Conservation (phyloP, 352 stramenopile genomes). For the Pilasporangium apinafurcum region DNA sequence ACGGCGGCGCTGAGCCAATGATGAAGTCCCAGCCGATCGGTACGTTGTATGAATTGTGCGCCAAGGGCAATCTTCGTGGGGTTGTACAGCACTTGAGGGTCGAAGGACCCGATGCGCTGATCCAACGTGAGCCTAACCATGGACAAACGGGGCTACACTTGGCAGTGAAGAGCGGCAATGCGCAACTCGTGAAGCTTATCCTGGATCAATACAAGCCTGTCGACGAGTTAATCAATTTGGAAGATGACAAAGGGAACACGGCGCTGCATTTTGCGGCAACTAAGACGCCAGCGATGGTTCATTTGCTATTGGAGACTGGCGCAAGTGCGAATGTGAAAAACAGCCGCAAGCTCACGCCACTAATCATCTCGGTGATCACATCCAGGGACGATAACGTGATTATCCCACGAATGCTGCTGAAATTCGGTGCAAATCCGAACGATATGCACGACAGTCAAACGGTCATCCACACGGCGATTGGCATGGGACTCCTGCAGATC, state of each 20-base stretch:
- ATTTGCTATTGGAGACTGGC: conserved; percentile 69
- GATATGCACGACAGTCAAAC: conserved; percentile 86
- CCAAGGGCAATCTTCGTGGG: conserved; percentile 73
- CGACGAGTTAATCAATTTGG: conserved; percentile 77
- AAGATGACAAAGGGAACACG: conserved; percentile 87
- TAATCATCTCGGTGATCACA: conserved; percentile 88
- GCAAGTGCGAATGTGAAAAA: conserved; percentile 85
- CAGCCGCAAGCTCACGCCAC: conserved; percentile 73
- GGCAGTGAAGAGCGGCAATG: conserved; percentile 79
- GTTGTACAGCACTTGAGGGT: conserved; percentile 72
- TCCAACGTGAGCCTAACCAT: conserved; percentile 78
- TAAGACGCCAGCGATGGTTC: conserved; percentile 80
- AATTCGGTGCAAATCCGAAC: conserved; percentile 84
- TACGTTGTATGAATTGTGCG: conserved; percentile 72
- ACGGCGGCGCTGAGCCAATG: conserved; percentile 51
- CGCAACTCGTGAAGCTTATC: conserved; percentile 77
- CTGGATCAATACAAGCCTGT: conserved; percentile 75
- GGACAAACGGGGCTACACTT: conserved; percentile 77
- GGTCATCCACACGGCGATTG: conserved; percentile 82
- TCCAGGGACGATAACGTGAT: conserved; percentile 78
- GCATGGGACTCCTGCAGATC: conserved; percentile 54
- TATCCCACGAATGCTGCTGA: conserved; percentile 83
- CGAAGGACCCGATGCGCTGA: conserved; percentile 54
- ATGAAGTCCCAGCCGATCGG: conserved; percentile 77
- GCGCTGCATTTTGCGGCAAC: conserved; percentile 82